phyloP scores from a whole-genome alignment of 345 rosid species.

The Leavenworthia alabamica region DNA sequence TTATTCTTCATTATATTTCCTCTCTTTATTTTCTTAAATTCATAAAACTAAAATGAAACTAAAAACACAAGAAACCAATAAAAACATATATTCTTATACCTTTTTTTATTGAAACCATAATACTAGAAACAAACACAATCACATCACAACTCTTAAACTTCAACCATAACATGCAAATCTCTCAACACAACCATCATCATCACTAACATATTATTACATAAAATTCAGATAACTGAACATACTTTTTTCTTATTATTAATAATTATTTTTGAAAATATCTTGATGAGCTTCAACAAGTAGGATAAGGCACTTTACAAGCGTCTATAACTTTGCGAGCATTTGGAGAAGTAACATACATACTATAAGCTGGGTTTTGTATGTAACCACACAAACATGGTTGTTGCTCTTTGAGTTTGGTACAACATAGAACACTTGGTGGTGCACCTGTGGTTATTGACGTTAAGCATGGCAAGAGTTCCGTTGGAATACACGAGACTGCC shows the following conservation, averaged over 20 bases:
- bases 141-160: not conserved
- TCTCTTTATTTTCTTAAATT: no score
- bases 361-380: slow-evolving; percentile 13
- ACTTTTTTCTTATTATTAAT: not conserved
- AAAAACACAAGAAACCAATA: no score
- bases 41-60: not conserved
- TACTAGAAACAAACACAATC: not conserved
- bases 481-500: slow-evolving; percentile 3
- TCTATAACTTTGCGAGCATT: slow-evolving; percentile 21
- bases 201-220: not conserved
- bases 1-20: no score
- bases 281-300: slow-evolving; percentile 5
- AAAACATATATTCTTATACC: not conserved
- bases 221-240: not conserved
- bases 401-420: slow-evolving; percentile 20
- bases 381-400: slow-evolving; percentile 31
- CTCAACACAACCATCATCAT: not conserved
- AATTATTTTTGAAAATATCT: not conserved
- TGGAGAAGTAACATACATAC: slow-evolving; percentile 21
- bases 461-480: slow-evolving; percentile 22
- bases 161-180: not conserved
- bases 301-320: not conserved
- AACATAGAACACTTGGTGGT: slow-evolving; percentile 12
- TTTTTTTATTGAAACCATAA: not conserved
- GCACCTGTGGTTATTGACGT: not conserved